These are phyloP conservation scores for Metrosideros polymorpha DNA, from an alignment of 441 rosid species.

Conservation along the genomic window DNA sequence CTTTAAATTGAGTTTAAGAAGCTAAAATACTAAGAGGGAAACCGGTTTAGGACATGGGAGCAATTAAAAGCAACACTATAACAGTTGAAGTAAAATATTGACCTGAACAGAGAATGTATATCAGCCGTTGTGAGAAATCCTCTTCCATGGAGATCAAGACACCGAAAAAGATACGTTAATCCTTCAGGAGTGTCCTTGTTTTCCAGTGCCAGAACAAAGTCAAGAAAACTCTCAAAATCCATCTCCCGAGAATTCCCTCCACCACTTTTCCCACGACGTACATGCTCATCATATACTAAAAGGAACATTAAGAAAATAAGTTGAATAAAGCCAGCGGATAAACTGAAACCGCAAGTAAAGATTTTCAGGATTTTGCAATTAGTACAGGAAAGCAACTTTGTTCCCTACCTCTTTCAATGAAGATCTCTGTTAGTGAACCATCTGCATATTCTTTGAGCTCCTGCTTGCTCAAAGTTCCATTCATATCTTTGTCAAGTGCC, in stretches of 20 bases:
- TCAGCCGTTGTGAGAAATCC: conserved; percentile 92
- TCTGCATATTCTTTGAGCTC: conserved; percentile 97
- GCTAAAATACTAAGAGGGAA: not conserved
- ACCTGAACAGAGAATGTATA: conserved; percentile 99
- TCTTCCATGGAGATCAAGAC: conserved; percentile 85
- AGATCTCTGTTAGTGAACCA: conserved; percentile 89
- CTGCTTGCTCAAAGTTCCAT: conserved; percentile 89
- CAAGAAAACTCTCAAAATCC: conserved; percentile 95
- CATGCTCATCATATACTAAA: conserved; percentile 91
- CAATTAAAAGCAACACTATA: not conserved
- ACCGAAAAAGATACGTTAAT: conserved; percentile 81
- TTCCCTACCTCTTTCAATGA: conserved; percentile 80
- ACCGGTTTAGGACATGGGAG: not conserved
- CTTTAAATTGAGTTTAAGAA: not conserved
- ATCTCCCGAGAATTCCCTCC: conserved; percentile 77
- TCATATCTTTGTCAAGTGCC: conserved; percentile 90
- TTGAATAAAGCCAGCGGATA: not conserved
- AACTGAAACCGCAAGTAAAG: not conserved
- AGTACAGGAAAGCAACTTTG: not conserved
- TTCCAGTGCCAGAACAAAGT: conserved; percentile 90
- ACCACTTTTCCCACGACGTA: conserved; percentile 64
- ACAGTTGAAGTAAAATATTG: not conserved
- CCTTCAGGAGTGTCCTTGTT: conserved; percentile 98
- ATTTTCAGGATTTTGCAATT: not conserved
- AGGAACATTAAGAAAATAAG: conserved; percentile 4